Evolutionary conservation across 495 filamentous ascomycete genomes (phyloP).

Genomic region (Filosporella fistucella): DNA sequence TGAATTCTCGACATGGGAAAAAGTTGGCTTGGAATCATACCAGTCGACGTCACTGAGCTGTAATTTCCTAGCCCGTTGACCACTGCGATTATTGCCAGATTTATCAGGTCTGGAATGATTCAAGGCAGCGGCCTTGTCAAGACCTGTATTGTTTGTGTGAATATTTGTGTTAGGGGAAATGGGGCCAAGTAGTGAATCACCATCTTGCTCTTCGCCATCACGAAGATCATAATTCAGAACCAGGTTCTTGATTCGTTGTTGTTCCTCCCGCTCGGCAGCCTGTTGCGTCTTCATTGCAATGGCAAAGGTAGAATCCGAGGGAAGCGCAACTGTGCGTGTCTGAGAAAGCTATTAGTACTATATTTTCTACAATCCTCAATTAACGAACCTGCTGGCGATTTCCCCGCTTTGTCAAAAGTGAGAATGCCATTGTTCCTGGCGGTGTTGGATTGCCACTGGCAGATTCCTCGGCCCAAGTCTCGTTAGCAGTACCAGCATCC

Average conservation of each 20-base stretch:
- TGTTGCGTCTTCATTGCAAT: conserved; percentile 94
- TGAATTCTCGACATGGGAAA: conserved; percentile 6
- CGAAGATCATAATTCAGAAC: conserved; percentile 94
- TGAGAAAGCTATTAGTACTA: conserved; percentile 31
- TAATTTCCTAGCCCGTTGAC: conserved; percentile 83
- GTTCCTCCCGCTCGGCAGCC: conserved; percentile 90
- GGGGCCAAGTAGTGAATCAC: conserved; percentile 48
- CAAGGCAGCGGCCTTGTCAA: conserved; percentile 39
- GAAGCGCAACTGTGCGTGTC: conserved; percentile 91
- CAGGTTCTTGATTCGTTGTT: conserved; percentile 95
- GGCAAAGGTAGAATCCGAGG: conserved; percentile 91
- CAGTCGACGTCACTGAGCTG: conserved; percentile 97
- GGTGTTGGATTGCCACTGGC: conserved; percentile 37
- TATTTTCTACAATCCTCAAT: too few species aligned
- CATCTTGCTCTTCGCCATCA: conserved; percentile 69
- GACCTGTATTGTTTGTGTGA: conserved; percentile 36
- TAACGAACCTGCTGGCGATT: conserved; percentile 84
- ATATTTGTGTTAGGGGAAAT: conserved; percentile 36
- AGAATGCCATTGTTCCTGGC: conserved; percentile 81
- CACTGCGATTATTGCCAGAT: conserved; percentile 62
- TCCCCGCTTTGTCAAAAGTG: conserved; percentile 90
- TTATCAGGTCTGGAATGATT: conserved; percentile 55
- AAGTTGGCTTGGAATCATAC: conserved; percentile 48
- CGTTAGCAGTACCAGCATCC: conserved; percentile 41
- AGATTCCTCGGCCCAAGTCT: conserved; percentile 43